These are phyloP conservation scores for Xylaria arbuscula DNA, from an alignment of 2,329 filamentous ascomycete genomes.

Conservation along the genomic window DNA sequence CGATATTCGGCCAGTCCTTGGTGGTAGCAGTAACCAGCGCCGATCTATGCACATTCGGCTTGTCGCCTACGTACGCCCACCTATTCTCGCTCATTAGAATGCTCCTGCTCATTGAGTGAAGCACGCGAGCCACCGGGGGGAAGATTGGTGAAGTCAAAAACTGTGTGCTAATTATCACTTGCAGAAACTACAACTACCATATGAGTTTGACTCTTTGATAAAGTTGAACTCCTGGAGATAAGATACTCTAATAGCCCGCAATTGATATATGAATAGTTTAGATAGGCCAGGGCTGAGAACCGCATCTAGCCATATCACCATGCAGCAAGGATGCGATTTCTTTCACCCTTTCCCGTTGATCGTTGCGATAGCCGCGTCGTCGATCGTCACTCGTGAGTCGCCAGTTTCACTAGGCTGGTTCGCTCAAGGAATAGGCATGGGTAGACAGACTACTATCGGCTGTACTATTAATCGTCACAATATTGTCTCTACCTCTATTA, in stretches of 20 bases:
- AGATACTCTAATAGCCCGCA: neutral
- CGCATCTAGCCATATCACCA: conserved; percentile 39
- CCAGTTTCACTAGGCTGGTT: neutral
- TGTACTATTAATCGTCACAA: neutral
- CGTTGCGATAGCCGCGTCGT: conserved; percentile 20
- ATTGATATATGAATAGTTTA: conserved; percentile 22
- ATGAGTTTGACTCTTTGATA: neutral
- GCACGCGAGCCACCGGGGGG: neutral
- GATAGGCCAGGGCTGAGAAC: conserved; percentile 34
- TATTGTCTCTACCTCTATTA: neutral
- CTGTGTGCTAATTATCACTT: conserved; percentile 1
- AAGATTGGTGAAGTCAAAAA: neutral
- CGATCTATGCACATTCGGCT: conserved; percentile 12
- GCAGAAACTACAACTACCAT: neutral
- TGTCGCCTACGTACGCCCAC: neutral
- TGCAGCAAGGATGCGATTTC: conserved; percentile 26
- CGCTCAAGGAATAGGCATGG: neutral
- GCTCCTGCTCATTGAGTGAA: neutral
- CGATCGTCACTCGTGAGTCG: neutral
- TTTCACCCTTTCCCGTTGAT: conserved; percentile 24
- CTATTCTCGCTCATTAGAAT: neutral
- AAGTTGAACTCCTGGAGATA: conserved; percentile 2
- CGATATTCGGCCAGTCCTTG: conserved; percentile 35
- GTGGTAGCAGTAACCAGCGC: conserved; percentile 29
- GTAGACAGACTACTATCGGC: neutral